Conservation (phyloP, 208 protist genomes). For the Leishmania braziliensis region DNA sequence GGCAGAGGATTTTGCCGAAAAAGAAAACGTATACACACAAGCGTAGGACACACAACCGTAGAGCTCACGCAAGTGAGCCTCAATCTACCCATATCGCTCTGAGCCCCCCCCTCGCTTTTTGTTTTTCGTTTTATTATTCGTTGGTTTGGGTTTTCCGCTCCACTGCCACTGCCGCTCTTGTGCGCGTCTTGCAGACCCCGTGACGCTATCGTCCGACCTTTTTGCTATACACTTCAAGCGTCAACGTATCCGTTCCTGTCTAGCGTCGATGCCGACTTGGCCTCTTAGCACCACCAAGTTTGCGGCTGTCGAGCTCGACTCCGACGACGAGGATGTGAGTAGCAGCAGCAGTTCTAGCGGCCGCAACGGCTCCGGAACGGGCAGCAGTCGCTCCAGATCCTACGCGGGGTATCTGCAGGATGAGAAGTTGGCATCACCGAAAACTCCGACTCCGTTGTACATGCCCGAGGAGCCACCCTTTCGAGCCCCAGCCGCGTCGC, state of each 20-base stretch:
- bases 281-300: constrained; percentile 3
- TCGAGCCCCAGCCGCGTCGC: neutral
- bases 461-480: neutral
- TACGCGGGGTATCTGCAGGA: neutral
- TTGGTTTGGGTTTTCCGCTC: neutral
- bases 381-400: neutral
- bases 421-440: neutral
- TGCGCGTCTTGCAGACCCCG: neutral
- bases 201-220: neutral
- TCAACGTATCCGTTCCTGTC: neutral
- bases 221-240: neutral
- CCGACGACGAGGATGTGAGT: constrained; percentile 16
- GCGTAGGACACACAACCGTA: neutral
- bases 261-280: constrained; percentile 20
- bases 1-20: neutral
- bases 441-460: neutral
- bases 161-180: neutral
- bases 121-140: neutral
- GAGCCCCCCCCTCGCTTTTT: neutral
- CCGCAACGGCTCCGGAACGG: constrained; percentile 1
- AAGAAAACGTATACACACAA: neutral
- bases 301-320: constrained; percentile 20
- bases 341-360: constrained; percentile 8
- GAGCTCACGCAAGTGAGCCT: neutral
- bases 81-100: neutral